Percentiles rank a stretch among this genome's conserved stretches.
These are phyloP conservation scores for Aspergillus sp. DNA, from an alignment of 2,329 filamentous ascomycete species.

Conservation along the genomic window DNA sequence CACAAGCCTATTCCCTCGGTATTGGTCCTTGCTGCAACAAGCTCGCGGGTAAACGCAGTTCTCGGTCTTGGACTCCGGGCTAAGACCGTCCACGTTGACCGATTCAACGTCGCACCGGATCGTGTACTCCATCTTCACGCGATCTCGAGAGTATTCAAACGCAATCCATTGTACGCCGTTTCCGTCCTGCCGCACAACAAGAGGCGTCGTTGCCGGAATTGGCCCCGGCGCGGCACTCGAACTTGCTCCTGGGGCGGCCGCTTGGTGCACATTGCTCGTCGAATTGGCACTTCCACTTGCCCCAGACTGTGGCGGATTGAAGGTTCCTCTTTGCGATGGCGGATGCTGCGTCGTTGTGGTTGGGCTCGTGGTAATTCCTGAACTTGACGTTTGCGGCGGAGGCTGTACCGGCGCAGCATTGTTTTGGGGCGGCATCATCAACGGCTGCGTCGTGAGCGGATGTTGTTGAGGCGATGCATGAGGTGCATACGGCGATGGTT, in stretches of 20 bases:
- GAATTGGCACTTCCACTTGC: conserved; percentile 44
- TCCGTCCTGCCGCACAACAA: conserved; percentile 87
- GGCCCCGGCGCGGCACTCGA: conserved; percentile 89
- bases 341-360: conserved; percentile 34
- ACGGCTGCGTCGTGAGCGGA: conserved; percentile 46
- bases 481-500: conserved; percentile 48
- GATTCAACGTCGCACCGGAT: conserved; percentile 97
- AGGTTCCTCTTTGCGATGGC: conserved; percentile 25
- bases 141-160: conserved; percentile 93
- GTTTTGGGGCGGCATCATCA: conserved; percentile 43
- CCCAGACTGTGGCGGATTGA: conserved; percentile 37
- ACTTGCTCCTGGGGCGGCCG: conserved; percentile 54
- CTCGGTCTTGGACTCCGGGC: conserved; percentile 86
- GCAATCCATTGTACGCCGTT: conserved; percentile 99
- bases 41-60: conserved; percentile 97
- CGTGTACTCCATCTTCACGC: conserved; percentile 99
- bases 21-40: conserved; percentile 90
- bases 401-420: conserved; percentile 30
- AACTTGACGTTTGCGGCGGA: conserved; percentile 32
- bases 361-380: conserved; percentile 55
- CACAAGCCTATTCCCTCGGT: conserved; percentile 86
- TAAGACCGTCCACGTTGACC: conserved; percentile 78
- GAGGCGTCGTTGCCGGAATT: conserved; percentile 89
- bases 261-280: conserved; percentile 21
- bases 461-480: conserved; percentile 47